These are phyloP conservation scores for Alternaria viburni DNA, from an alignment of 2,329 filamentous ascomycete genomes.

Conservation along the genomic window DNA sequence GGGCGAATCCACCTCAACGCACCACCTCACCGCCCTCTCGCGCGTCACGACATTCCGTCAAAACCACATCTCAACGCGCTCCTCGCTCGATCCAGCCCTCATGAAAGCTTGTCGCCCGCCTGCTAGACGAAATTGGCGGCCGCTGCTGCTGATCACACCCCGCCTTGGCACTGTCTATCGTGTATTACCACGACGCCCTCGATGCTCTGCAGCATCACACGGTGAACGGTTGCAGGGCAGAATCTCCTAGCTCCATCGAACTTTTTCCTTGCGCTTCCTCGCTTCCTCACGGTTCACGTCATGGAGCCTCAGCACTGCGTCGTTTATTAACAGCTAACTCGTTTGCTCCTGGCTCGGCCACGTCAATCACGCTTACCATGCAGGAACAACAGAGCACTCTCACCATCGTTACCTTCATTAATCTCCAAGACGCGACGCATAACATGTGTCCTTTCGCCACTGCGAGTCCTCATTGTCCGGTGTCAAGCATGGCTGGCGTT, in stretches of 20 bases:
- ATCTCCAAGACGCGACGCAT: slow-evolving; percentile 30
- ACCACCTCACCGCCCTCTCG: slow-evolving; percentile 8
- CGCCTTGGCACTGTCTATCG: slow-evolving; percentile 7
- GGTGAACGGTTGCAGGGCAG: slow-evolving; percentile 27
- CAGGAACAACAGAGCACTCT: slow-evolving; percentile 46
- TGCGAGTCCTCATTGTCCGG: slow-evolving; percentile 14
- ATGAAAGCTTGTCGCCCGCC: not conserved
- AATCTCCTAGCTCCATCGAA: slow-evolving; percentile 19
- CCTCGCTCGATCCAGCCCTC: not conserved
- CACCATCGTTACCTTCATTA: slow-evolving; percentile 35
- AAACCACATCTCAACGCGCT: not conserved
- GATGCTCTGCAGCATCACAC: not conserved
- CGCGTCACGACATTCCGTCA: not conserved
- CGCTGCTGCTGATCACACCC: slow-evolving; percentile 18
- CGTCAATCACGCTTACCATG: slow-evolving; percentile 43
- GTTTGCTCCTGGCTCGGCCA: slow-evolving; percentile 35
- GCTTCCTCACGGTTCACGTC: slow-evolving; percentile 18
- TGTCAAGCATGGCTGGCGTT: slow-evolving; percentile 28
- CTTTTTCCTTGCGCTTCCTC: slow-evolving; percentile 12
- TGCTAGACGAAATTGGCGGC: not conserved
- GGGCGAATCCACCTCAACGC: not conserved
- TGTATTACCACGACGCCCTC: slow-evolving; percentile 1
- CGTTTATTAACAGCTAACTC: slow-evolving; percentile 18
- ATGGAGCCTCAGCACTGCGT: slow-evolving; percentile 19
- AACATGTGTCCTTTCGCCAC: slow-evolving; percentile 40